phyloP scores from a whole-genome alignment of 805 yeast genomes.

The Priceomyces melissophilus region DNA sequence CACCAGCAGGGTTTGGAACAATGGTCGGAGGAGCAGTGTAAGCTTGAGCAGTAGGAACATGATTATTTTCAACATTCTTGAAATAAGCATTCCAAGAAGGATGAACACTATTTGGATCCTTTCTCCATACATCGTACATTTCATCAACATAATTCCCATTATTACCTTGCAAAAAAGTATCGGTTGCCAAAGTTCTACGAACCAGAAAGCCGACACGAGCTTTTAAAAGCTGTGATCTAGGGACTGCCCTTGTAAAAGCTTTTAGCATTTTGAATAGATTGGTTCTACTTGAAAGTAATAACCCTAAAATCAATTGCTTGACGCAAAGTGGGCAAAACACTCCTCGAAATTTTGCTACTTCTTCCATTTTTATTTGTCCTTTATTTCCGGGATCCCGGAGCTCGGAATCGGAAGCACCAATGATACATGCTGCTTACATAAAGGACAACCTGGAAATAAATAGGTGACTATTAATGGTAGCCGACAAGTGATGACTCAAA shows the following conservation, averaged over 20 bases:
- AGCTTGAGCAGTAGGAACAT: conserved; percentile 69
- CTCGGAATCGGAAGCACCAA: neutral
- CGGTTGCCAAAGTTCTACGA: conserved; percentile 41
- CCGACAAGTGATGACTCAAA: no score
- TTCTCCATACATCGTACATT: conserved; percentile 93
- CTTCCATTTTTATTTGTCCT: conserved; percentile 1
- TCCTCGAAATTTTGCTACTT: no score
- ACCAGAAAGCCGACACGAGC: conserved; percentile 18
- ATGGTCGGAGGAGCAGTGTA: conserved; percentile 90
- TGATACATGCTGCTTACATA: no score
- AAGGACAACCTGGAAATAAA: no score
- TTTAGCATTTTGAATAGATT: conserved; percentile 30
- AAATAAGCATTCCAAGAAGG: conserved; percentile 97
- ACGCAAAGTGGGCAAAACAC: no score
- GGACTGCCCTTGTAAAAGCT: conserved; percentile 37
- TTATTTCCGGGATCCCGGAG: conserved; percentile 4
- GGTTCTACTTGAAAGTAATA: neutral
- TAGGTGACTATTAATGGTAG: no score
- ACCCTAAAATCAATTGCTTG: no score
- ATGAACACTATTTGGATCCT: conserved; percentile 89
- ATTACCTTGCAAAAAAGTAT: conserved; percentile 76
- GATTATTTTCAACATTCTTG: conserved; percentile 76
- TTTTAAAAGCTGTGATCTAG: conserved; percentile 31
- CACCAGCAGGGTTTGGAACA: conserved; percentile 78
- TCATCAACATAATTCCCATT: conserved; percentile 94